Percentiles rank a stretch among this genome's conserved stretches.
These are phyloP conservation scores for Tetraselmis striata DNA, from an alignment of 139 green algal genomes.

Conservation along the genomic window DNA sequence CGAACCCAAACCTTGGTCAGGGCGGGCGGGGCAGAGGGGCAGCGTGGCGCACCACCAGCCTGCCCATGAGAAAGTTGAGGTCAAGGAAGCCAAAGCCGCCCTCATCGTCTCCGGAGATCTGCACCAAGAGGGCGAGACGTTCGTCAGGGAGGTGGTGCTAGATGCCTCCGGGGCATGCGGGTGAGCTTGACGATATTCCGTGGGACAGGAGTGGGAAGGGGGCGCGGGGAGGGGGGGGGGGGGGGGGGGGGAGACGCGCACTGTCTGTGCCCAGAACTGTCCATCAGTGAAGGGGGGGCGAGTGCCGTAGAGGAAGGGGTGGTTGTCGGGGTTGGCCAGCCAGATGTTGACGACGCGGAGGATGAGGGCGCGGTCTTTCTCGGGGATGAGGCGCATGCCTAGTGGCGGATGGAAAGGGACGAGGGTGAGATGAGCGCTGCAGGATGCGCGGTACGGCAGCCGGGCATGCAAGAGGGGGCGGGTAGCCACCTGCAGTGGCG, in stretches of 20 bases:
- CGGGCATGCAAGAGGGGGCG: not conserved
- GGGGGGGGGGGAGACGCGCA: not conserved
- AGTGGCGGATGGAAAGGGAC: not conserved
- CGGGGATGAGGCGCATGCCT: slow-evolving; percentile 2
- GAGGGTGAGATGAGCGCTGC: not conserved
- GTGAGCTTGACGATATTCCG: no score
- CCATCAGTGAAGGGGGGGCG: not conserved
- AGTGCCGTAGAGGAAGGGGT: slow-evolving; percentile 8
- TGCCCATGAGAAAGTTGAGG: slow-evolving; percentile 5
- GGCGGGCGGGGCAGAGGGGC: not conserved
- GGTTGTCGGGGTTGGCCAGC: slow-evolving; percentile 2
- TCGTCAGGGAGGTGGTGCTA: no score
- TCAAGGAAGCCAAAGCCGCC: slow-evolving; percentile 3
- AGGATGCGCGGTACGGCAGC: no score
- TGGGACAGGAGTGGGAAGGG: no score
- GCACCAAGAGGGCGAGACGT: no score
- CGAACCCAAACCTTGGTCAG: no score
- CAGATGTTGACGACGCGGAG: slow-evolving; percentile 4
- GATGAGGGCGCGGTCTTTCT: slow-evolving; percentile 4
- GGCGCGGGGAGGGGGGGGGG: no score
- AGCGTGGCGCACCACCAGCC: not conserved
- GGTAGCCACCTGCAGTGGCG: not conserved
- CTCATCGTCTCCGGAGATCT: slow-evolving; percentile 4
- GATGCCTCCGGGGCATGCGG: no score
- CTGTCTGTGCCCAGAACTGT: slow-evolving; percentile 6